phyloP scores from a whole-genome alignment of 805 yeast species.

The Hanseniaspora occidentalis region DNA sequence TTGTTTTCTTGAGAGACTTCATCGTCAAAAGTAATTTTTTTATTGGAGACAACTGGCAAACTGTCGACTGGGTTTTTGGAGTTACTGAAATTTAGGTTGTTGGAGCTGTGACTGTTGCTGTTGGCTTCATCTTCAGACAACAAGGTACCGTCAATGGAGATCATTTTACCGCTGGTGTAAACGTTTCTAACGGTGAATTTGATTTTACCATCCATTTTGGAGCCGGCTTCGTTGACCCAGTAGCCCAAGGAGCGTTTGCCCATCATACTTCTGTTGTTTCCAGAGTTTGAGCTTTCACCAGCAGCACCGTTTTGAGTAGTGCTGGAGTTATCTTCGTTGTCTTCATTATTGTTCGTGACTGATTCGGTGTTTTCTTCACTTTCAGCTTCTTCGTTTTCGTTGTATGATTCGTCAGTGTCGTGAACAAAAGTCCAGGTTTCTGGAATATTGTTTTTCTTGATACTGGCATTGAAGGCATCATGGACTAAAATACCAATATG shows the following conservation, averaged over 20 bases:
- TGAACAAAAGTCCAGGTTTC: slow-evolving; percentile 74
- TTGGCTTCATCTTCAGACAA: slow-evolving; percentile 16
- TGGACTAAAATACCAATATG: slow-evolving; percentile 85
- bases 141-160: slow-evolving; percentile 82
- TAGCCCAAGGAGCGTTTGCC: slow-evolving; percentile 52
- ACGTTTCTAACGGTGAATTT: slow-evolving; percentile 62
- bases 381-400: slow-evolving; percentile 9
- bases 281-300: slow-evolving; percentile 17
- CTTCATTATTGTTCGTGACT: slow-evolving; percentile 13
- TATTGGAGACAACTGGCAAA: slow-evolving; percentile 37
- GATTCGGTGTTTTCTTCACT: slow-evolving; percentile 13
- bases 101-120: background rate
- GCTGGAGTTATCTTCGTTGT: slow-evolving; percentile 5
- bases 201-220: slow-evolving; percentile 60
- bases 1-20: slow-evolving; percentile 25
- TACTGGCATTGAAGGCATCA: slow-evolving; percentile 91
- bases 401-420: slow-evolving; percentile 50
- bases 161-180: slow-evolving; percentile 65
- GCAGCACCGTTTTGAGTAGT: slow-evolving; percentile 6
- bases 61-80: slow-evolving; percentile 36
- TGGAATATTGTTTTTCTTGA: slow-evolving; percentile 80
- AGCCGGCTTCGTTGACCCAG: slow-evolving; percentile 73
- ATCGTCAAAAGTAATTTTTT: slow-evolving; percentile 40
- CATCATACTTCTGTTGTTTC: background rate
- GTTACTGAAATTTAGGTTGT: slow-evolving; percentile 3